These are phyloP conservation scores for Diaporthe ilicicola DNA, from an alignment of 2,329 filamentous ascomycete species.

Conservation along the genomic window DNA sequence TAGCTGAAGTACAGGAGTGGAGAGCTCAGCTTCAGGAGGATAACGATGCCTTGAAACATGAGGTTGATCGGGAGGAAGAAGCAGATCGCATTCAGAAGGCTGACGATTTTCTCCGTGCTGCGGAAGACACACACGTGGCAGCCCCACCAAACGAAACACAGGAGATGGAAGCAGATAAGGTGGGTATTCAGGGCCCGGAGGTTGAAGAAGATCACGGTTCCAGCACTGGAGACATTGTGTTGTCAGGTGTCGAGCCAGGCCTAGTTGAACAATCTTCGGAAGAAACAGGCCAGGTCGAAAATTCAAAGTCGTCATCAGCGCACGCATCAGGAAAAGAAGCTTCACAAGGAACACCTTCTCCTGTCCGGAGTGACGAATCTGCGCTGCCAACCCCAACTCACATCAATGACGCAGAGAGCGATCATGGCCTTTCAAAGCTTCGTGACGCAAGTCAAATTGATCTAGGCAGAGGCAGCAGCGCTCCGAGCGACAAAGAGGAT, in stretches of 20 bases:
- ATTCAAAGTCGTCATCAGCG: neutral
- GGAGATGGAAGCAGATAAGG: neutral
- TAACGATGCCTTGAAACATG: neutral
- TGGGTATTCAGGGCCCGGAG: neutral
- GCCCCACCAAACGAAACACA: neutral
- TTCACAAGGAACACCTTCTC: no score
- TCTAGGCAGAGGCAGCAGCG: neutral
- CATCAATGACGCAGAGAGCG: neutral
- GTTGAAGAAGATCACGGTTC: neutral
- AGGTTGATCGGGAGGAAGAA: neutral
- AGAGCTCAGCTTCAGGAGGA: neutral
- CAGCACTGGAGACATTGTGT: neutral
- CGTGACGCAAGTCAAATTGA: neutral
- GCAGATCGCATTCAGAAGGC: neutral
- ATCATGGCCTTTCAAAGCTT: neutral
- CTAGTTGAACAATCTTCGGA: neutral
- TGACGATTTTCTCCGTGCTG: neutral
- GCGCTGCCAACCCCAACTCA: neutral
- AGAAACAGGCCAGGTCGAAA: neutral
- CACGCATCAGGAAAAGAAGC: neutral
- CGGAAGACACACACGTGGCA: neutral
- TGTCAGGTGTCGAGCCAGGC: neutral
- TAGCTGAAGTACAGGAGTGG: neutral
- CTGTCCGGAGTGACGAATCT: neutral
- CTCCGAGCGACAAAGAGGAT: neutral